A percentile compares a stretch with the other conserved stretches of the same genome.
Conservation (phyloP, 768 basidiomycete species). For the Boletus coccyginus region DNA sequence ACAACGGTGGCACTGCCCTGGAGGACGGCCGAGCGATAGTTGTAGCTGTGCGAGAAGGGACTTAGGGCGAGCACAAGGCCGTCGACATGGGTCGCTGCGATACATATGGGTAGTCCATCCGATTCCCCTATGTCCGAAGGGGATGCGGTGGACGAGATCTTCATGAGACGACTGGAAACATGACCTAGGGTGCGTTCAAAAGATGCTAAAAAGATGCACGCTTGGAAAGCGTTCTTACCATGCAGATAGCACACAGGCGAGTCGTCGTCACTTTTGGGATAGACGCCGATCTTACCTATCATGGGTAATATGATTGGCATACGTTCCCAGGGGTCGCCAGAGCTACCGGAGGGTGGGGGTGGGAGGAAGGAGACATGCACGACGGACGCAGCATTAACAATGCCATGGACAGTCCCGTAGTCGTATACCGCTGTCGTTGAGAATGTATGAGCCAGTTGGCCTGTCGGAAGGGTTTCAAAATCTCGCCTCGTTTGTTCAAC, state of each 20-base stretch:
- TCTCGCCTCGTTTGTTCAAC: slow-evolving; percentile 23
- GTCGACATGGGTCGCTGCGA: slow-evolving; percentile 25
- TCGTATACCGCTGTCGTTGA: slow-evolving; percentile 19
- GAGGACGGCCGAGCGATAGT: slow-evolving; percentile 25
- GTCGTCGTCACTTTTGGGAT: slow-evolving; percentile 6
- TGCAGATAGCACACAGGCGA: slow-evolving; percentile 21
- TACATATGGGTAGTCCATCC: slow-evolving; percentile 16
- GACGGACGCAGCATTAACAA: slow-evolving; percentile 22
- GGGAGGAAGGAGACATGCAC: slow-evolving; percentile 25
- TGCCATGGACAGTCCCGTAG: slow-evolving; percentile 19
- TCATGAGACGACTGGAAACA: slow-evolving; percentile 27
- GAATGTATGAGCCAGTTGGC: not conserved
- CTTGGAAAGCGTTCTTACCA: slow-evolving; percentile 7
- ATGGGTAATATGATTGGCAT: slow-evolving; percentile 24
- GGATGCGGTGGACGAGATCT: slow-evolving; percentile 9
- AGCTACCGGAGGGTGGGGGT: slow-evolving; percentile 10
- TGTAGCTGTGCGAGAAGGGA: slow-evolving; percentile 27
- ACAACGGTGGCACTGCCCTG: slow-evolving; percentile 19
- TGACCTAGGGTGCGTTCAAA: slow-evolving; percentile 8
- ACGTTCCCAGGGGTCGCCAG: slow-evolving; percentile 9
- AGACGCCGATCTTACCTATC: slow-evolving; percentile 25
- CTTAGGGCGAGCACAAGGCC: slow-evolving; percentile 22
- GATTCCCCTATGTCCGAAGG: not conserved
- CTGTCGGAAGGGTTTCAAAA: too few species aligned
- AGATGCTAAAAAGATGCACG: not conserved